phyloP scores from a whole-genome alignment of 345 rosid genomes.

The Citrus mangshanensis region DNA sequence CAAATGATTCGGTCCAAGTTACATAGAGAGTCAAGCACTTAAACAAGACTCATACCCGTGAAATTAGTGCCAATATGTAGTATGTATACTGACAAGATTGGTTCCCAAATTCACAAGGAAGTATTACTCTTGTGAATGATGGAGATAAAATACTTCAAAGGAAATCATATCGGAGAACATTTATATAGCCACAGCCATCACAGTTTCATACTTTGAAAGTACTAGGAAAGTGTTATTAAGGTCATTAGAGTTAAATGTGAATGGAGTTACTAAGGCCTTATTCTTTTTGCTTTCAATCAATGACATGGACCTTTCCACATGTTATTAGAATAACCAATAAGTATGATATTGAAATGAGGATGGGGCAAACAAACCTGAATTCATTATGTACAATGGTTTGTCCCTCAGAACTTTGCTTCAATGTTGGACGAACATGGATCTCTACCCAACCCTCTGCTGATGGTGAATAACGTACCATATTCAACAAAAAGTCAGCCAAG shows the following conservation, averaged over 20 bases:
- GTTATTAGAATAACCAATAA: background rate
- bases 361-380: slow-evolving; percentile 55
- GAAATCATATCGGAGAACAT: background rate
- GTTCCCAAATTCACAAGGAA: background rate
- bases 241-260: background rate
- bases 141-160: background rate
- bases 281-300: background rate
- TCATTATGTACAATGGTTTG: slow-evolving; percentile 49
- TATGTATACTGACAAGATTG: background rate
- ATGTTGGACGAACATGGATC: slow-evolving; percentile 66
- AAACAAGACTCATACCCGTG: too few species aligned
- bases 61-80: background rate
- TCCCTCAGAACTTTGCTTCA: slow-evolving; percentile 57
- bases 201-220: background rate
- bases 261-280: background rate
- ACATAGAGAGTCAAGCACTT: background rate
- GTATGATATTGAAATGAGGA: background rate
- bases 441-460: slow-evolving; percentile 84
- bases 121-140: background rate
- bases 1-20: background rate
- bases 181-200: background rate
- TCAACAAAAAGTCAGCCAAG: slow-evolving; percentile 83
- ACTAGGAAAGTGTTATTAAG: background rate
- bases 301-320: background rate
- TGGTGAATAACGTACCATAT: slow-evolving; percentile 78